Evolutionary conservation across 2,329 filamentous ascomycete species (phyloP).

Genomic region (Hirsutella thompsonii): DNA sequence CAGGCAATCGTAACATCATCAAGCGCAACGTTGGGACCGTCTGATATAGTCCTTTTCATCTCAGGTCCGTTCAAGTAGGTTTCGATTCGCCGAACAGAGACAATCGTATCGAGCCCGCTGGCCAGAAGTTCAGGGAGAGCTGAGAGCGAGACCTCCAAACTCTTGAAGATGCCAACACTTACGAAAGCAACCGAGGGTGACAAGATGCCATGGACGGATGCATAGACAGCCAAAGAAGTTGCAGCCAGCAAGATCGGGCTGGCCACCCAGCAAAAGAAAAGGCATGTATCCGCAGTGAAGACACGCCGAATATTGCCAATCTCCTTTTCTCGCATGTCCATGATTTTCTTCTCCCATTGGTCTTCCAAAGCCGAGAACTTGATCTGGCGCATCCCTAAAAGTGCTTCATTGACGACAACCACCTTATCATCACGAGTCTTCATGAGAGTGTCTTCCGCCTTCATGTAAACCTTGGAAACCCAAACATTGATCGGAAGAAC

Average conservation of each 20-base stretch:
- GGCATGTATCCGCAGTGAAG: constrained; percentile 48
- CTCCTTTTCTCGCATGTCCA: constrained; percentile 49
- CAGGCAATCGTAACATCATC: constrained; percentile 58
- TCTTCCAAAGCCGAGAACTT: constrained; percentile 69
- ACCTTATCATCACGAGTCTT: constrained; percentile 64
- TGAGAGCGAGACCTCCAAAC: constrained; percentile 59
- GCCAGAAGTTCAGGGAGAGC: constrained; percentile 63
- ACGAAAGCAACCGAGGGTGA: constrained; percentile 68
- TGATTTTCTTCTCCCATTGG: constrained; percentile 62
- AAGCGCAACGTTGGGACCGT: constrained; percentile 49
- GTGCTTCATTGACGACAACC: constrained; percentile 60
- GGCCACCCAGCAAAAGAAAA: constrained; percentile 58
- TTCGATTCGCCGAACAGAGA: constrained; percentile 62
- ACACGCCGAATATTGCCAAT: constrained; percentile 52
- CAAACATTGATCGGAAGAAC: constrained; percentile 57
- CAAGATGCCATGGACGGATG: constrained; percentile 47
- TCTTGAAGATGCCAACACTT: constrained; percentile 59
- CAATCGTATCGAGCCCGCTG: constrained; percentile 55
- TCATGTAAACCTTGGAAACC: constrained; percentile 50
- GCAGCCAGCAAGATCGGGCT: constrained; percentile 64
- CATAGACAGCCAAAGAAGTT: constrained; percentile 57
- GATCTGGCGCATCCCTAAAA: constrained; percentile 72
- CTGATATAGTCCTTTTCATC: constrained; percentile 37
- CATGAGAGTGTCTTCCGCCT: constrained; percentile 58
- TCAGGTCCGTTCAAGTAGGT: constrained; percentile 58